Evolutionary conservation across 345 rosid species (phyloP).

Genomic region (Psidium friedrichsthalianum): DNA sequence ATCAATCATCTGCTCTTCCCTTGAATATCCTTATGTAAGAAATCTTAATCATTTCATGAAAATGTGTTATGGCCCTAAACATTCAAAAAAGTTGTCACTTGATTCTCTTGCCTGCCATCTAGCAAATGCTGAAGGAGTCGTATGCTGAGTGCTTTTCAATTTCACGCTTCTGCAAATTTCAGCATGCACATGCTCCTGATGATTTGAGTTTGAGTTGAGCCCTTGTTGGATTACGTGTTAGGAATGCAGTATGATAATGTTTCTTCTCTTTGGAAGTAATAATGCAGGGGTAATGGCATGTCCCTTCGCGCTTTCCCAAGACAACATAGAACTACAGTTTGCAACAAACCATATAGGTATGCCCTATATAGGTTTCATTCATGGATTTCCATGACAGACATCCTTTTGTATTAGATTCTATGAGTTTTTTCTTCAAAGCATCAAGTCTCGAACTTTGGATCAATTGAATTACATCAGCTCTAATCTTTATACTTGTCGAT

Average conservation of each 20-base stretch:
- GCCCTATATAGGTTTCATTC: neutral
- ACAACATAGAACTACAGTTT: constrained; percentile 39
- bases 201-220: neutral
- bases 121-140: neutral
- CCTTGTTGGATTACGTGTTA: neutral
- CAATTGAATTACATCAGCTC: neutral
- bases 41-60: neutral
- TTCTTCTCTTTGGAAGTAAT: constrained; percentile 25
- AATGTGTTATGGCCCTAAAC: neutral
- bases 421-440: neutral
- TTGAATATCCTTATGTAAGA: constrained; percentile 47
- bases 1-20: constrained; percentile 33
- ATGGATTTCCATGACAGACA: neutral
- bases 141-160: neutral
- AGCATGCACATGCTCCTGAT: neutral
- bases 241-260: neutral
- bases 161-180: neutral
- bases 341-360: constrained; percentile 56
- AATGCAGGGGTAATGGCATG: constrained; percentile 62
- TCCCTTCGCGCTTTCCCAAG: constrained; percentile 37
- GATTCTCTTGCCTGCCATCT: neutral
- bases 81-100: neutral
- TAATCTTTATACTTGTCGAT: neutral
- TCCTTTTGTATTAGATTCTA: neutral
- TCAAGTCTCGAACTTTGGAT: neutral